These are phyloP conservation scores for Phylloporus sp. DNA, from an alignment of 768 basidiomycete genomes.

Conservation along the genomic window DNA sequence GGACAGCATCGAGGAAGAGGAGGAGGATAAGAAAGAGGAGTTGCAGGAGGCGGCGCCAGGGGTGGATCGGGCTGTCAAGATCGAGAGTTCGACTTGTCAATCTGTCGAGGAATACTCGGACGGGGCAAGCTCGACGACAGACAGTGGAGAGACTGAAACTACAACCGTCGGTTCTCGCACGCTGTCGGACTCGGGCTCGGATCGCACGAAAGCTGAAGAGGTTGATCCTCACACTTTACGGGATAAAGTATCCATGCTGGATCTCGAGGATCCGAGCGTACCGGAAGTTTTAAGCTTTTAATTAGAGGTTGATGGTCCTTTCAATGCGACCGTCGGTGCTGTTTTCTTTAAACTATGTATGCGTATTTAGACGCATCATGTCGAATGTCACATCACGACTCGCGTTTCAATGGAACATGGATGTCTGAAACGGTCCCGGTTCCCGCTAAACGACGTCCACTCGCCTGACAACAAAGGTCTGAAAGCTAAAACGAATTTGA, in stretches of 20 bases:
- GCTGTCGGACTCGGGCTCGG: constrained; percentile 26
- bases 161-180: constrained; percentile 23
- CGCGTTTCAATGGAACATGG: neutral
- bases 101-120: constrained; percentile 3
- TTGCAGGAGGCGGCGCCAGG: neutral
- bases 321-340: no score
- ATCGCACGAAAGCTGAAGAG: constrained; percentile 24
- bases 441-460: neutral
- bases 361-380: constrained; percentile 18
- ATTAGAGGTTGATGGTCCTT: constrained; percentile 2
- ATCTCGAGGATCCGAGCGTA: constrained; percentile 24
- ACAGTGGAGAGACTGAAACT: constrained; percentile 21
- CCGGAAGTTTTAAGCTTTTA: constrained; percentile 12
- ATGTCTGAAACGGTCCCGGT: neutral
- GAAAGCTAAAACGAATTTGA: neutral
- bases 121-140: constrained; percentile 2
- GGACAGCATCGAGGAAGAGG: constrained; percentile 30
- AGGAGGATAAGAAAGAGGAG: constrained; percentile 23
- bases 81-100: neutral
- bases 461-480: neutral
- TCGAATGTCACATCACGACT: constrained; percentile 2
- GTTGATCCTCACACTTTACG: constrained; percentile 21
- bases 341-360: constrained; percentile 24
- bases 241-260: constrained; percentile 23
- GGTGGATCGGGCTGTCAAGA: neutral